phyloP scores from a whole-genome alignment of 2,329 filamentous ascomycete species.

The Ophiostoma sp. region DNA sequence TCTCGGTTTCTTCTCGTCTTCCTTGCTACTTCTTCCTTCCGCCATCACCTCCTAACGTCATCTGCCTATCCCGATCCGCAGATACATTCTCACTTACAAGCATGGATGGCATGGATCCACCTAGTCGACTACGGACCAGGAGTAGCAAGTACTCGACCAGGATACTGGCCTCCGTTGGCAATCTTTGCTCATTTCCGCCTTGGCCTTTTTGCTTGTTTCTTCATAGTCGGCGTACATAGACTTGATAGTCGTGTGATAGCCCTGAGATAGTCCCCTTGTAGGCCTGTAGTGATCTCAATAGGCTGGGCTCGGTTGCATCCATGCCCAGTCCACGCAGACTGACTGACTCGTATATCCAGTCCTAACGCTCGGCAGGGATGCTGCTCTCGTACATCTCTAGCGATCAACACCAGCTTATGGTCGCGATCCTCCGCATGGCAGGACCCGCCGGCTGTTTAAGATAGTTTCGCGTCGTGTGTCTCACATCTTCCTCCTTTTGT shows the following conservation, averaged over 20 bases:
- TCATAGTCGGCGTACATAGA: neutral
- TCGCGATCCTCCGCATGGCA: neutral
- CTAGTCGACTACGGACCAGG: neutral
- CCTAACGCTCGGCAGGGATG: neutral
- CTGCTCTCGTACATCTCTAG: neutral
- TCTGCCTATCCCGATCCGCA: neutral
- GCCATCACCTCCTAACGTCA: neutral
- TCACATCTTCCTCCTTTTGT: neutral
- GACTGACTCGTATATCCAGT: neutral
- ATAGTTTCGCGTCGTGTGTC: neutral
- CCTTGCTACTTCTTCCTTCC: neutral
- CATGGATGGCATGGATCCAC: neutral
- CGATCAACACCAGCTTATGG: neutral
- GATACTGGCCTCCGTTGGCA: neutral
- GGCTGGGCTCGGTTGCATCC: neutral
- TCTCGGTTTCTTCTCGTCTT: neutral
- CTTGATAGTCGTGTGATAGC: neutral
- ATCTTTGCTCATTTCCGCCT: conserved; percentile 8
- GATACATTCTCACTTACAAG: neutral
- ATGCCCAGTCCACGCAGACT: neutral
- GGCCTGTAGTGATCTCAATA: neutral
- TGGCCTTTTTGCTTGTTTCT: conserved; percentile 1
- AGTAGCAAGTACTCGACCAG: neutral
- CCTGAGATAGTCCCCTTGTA: neutral
- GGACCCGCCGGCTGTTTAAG: neutral